Evolutionary conservation across 176 grass and related monocot genomes (phyloP), one percentile per base, ranked within the genome.

Genomic region (Bromus sterilis): DNA sequence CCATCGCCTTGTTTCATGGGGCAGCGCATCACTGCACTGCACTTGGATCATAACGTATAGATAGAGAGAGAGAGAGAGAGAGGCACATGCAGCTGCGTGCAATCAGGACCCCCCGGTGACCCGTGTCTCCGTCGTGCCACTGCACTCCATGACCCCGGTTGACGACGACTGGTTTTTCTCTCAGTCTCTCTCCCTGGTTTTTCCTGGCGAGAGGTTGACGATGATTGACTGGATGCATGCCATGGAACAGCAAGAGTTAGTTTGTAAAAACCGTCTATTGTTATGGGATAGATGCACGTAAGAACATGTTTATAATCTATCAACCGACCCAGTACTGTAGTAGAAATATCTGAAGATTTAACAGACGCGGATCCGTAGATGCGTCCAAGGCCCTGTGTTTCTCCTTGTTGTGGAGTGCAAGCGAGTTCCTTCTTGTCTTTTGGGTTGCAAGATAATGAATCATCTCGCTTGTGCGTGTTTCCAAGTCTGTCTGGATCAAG

Each of bases 361-460:
- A 46, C 37, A 7, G 23, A 13, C 2, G 40, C 67, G 39, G 3
- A 26, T 76, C 51, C 0, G 33, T 58, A 23, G 36, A 26, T 70
- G 23, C 36, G 66, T 0, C 24, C 39, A 43, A 10, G 39, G 16
- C 48, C n/a, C n/a, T n/a, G n/a, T 0, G 44, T 49, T 8, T 21
- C 64, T 39, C 13, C 37, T 46, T 39, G 76, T 0, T 56, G 58
- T 44, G 65, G 43, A 73, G 76, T 80, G 77, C 68, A 80, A 79
- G 56, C 55, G 56, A 62, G 30, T 1, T 71, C 4, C 66, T 53
- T 2, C 48, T 71, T 18, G 37, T 24, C 62, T 13, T 69, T 31
- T 29, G 55, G 31, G 56, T 31, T 31, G 36, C 13, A 56, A 28
- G 16, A 10, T 33, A 6, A 40, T n/a, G n/a, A n/a, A n/a, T 31